Conservation (phyloP, 2,329 filamentous ascomycete genomes). For the Taxawa tesnikishii region DNA sequence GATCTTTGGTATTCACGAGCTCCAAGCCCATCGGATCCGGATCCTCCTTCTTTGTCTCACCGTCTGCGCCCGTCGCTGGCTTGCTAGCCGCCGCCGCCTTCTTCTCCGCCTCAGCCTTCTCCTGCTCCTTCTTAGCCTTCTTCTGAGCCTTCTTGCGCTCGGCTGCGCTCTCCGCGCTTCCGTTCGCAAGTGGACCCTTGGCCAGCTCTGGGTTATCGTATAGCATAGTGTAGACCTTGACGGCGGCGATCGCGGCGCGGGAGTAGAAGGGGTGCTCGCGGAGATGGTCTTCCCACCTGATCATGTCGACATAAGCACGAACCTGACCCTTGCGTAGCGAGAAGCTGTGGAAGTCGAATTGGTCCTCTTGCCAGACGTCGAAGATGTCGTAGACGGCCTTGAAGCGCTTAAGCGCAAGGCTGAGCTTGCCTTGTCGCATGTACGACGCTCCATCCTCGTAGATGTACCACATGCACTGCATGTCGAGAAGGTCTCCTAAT, state of each 20-base stretch:
- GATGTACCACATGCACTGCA: conserved; percentile 97
- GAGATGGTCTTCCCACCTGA: conserved; percentile 86
- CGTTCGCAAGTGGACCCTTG: conserved; percentile 54
- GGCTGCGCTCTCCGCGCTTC: conserved; percentile 68
- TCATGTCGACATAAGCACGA: conserved; percentile 87
- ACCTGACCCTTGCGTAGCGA: conserved; percentile 95
- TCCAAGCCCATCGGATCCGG: conserved; percentile 74
- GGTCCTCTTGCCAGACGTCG: conserved; percentile 94
- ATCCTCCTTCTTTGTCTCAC: conserved; percentile 71
- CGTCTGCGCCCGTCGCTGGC: conserved; percentile 46
- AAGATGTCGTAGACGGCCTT: conserved; percentile 85
- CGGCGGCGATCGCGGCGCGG: conserved; percentile 67
- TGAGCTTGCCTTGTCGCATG: conserved; percentile 67
- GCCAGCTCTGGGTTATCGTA: conserved; percentile 59
- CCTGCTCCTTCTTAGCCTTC: conserved; percentile 64
- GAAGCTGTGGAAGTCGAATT: conserved; percentile 98
- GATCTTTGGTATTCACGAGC: conserved; percentile 68
- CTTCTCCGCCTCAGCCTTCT: conserved; percentile 77
- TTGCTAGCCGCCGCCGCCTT: conserved; percentile 36
- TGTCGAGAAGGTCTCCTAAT: conserved; percentile 82
- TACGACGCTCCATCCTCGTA: conserved; percentile 91
- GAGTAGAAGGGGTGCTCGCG: conserved; percentile 90
- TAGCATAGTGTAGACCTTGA: conserved; percentile 68
- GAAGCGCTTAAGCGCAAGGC: conserved; percentile 84
- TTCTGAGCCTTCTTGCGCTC: conserved; percentile 61